Evolutionary conservation across 2,329 filamentous ascomycete genomes (phyloP), one percentile per base, ranked within the genome.

Genomic region (Dothideomycetidae sp.): DNA sequence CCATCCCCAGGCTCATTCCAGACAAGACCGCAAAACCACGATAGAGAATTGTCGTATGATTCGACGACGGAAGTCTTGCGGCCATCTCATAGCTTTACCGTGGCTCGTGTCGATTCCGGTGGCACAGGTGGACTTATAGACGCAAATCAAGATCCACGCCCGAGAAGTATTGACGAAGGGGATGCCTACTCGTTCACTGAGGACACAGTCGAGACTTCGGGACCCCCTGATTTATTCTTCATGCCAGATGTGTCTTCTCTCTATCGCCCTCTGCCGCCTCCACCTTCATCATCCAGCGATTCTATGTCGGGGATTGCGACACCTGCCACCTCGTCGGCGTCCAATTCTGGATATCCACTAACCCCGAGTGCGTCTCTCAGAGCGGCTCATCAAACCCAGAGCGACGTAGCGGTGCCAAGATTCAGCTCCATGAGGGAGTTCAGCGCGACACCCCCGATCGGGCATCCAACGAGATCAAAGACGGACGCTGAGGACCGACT

Each of bases 161-260:
- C 84, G 42, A 66, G 85, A 50, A 94, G 85, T 58, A 94, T 90
- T 49, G 88, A 96, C 48, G 84, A 93, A 53, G 88, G 83, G 2
- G 90, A 94, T 48, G 90, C 96, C 55, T 69, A 59, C 31, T 56
- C 54, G 4, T 51, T 67, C 23, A 62, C 57, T 45, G 61, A 66
- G 32, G 53, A 40, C 50, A 46, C 19, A 52, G 52, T 38, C 48
- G 52, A 21, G 49, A 53, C 52, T 18, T 55, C 54, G 21, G 83
- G 85, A 39, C 82, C 84, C 44, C 81, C 81, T 12, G 90, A 93
- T 49, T 76, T 96, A 53, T 93, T 93, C 54, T 98, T 55, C 85
- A 96, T 50, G 86, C 86, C 12, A 83, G 28, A 38, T 17, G 29
- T 33, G 10, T 33, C 36, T 10, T 19, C 36, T 74, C 85, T 53